Evolutionary conservation across 2,329 filamentous ascomycete species (phyloP), one percentile per base, ranked within the genome.

Genomic region (Drechslera avenae): DNA sequence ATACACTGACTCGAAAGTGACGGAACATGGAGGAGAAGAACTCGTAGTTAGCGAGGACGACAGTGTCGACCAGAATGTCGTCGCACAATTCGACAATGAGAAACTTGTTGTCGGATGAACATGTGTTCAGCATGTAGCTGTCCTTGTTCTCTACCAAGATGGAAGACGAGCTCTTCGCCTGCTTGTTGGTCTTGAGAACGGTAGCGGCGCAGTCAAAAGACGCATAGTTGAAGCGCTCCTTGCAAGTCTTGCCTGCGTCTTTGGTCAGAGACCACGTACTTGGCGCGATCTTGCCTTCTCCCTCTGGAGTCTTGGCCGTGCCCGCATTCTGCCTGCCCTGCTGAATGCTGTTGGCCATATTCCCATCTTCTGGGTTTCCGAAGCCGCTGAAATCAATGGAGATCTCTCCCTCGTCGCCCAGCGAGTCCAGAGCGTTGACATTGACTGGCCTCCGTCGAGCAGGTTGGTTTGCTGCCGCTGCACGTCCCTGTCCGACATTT

Each of bases 11-110:
- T 43, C 89, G 84, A 72, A 99, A 97, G 39, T 87, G 89, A 45
- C 91, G 88, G 63, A 97, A 89, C 83, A 96, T 97, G 69, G 91
- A 97, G 47, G 91, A 96, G 79, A 99, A 99, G 78, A 99, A 99
- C 73, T 99, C 94, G 65, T 95, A 99, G 72, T 99, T 99, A 55
- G 93, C 94, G 46, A 99, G 81, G n/a, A 97, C 94, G 33, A 99
- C 81, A 0, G 94, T 99, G 70, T 99, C 94, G 51, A 99, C 89
- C 36, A 96, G 81, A 36, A 87, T 88, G 60, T 86, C 83, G 63
- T 96, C 91, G 73, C 91, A 97, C 23, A 99, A 81, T 75, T 99
- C 94, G 53, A 99, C 85, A 53, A 97, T 92, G 57, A 97, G 81
- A 69, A 95, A 97, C 74, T 97, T 97, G 77, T 95, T 93, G 62